Conservation (phyloP, 1,284 basidiomycete species). For the Amanita bisporigera region DNA sequence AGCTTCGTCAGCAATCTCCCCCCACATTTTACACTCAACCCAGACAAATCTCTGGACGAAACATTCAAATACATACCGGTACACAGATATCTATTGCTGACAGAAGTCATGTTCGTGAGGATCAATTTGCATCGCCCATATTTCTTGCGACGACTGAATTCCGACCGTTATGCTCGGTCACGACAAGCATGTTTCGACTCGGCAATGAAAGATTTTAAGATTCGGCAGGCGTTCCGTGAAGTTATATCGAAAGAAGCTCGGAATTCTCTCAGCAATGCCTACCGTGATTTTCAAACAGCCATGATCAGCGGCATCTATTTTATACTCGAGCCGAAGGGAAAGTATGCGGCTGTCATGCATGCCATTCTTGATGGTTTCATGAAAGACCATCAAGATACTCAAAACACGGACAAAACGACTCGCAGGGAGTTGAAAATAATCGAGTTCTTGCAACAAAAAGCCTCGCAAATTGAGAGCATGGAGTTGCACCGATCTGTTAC, state of each 20-base stretch:
- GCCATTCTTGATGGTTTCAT: slow-evolving; percentile 79
- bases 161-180: slow-evolving; percentile 78
- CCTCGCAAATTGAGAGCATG: slow-evolving; percentile 56
- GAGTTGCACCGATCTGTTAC: slow-evolving; percentile 32
- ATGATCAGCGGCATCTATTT: slow-evolving; percentile 88
- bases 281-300: slow-evolving; percentile 83
- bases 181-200: slow-evolving; percentile 80
- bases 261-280: slow-evolving; percentile 76
- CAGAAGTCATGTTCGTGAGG: slow-evolving; percentile 80
- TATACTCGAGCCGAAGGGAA: slow-evolving; percentile 74
- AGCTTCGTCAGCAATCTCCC: slow-evolving; percentile 80
- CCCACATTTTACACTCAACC: slow-evolving; percentile 75
- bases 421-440: slow-evolving; percentile 80
- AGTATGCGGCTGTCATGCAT: slow-evolving; percentile 72
- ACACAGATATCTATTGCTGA: slow-evolving; percentile 80
- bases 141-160: slow-evolving; percentile 70
- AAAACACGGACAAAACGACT: slow-evolving; percentile 81
- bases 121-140: slow-evolving; percentile 82
- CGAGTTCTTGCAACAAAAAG: slow-evolving; percentile 74
- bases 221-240: slow-evolving; percentile 69
- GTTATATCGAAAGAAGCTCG: slow-evolving; percentile 63
- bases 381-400: slow-evolving; percentile 67
- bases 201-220: slow-evolving; percentile 75
- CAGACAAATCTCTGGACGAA: slow-evolving; percentile 82
- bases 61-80: slow-evolving; percentile 66